Evolutionary conservation across 2,329 filamentous ascomycete genomes (phyloP).

Genomic region (Pyrenochaeta sp.): DNA sequence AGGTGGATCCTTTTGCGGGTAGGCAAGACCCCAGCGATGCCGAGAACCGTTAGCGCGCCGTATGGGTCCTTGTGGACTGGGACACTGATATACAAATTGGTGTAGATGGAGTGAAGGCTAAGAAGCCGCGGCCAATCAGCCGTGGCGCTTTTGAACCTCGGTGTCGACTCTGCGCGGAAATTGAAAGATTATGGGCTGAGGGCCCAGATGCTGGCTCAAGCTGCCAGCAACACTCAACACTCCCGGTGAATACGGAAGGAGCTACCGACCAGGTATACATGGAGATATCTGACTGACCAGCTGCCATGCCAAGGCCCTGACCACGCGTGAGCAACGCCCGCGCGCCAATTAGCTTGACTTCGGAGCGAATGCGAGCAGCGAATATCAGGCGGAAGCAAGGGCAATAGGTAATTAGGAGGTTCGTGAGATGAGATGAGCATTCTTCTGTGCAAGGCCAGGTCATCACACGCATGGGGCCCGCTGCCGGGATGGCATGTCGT

Average conservation of each 20-base stretch:
- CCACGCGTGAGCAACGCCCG: too few species aligned
- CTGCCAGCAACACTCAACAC: background rate
- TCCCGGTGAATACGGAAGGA: background rate
- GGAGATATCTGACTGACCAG: too few species aligned
- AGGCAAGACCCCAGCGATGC: background rate
- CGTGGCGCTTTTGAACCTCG: background rate
- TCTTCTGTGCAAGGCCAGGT: background rate
- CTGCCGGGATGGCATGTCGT: background rate
- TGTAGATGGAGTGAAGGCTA: background rate
- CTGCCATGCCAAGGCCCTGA: too few species aligned
- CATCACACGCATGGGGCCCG: background rate
- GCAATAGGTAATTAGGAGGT: background rate
- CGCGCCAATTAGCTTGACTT: background rate
- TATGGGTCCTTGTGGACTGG: background rate
- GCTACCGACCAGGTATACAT: background rate
- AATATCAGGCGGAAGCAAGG: too few species aligned
- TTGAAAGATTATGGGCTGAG: background rate
- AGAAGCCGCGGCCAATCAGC: background rate
- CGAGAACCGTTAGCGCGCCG: background rate
- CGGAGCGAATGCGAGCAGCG: background rate
- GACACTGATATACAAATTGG: background rate
- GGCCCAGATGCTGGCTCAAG: too few species aligned
- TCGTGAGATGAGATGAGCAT: slow-evolving; percentile 1
- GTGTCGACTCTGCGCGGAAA: background rate
- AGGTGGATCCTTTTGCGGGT: background rate